Evolutionary conservation across 2,329 filamentous ascomycete genomes (phyloP), one percentile per base, ranked within the genome.

Genomic region (Fusarium heterosporum): DNA sequence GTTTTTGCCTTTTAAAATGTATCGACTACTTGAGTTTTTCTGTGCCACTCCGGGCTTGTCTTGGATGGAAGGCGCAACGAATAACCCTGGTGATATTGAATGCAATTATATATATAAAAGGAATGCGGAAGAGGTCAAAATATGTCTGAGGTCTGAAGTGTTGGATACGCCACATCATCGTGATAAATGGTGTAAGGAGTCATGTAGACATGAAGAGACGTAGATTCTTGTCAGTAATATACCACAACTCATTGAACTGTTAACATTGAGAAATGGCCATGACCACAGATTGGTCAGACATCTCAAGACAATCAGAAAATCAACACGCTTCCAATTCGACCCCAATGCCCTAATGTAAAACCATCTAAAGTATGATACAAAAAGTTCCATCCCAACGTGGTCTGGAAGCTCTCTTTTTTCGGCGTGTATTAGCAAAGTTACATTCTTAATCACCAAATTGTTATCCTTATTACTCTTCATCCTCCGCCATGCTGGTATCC

Each of bases 1-100:
- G 93, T 99, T 72, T 99, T 99, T 83, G 93, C 93, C 76, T 99
- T 99, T 82, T 82, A 80, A 76, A 45, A 56, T 34, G 22, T 22
- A 22, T 22, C 29, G 26, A 42, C 25, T 19, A 32, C 34, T 34
- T 39, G 28, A 41, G 28, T 51, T 50, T 48, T 28, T n/a, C 25
- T 49, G 25, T 41, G 25, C 19, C 25, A 43, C 22, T 30, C 19
- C 28, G 34, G 40, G 26, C 43, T 45, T 61, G 29, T 26, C 30
- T 47, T 52, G 16, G 38, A 38, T 38, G 45, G 34, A 36, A 47
- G 17, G 26, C 34, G 41, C 14, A 49, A 45, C 22, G 28, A 25
- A 43, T 54, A 26, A 32, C 19, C 51, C 38, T 40, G 29, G 42
- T 42, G 28, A 43, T 64, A 43, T 55, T 30, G 66, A 61, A 57